phyloP scores from a whole-genome alignment of 1,284 basidiomycete species.

The Ganoderma lucidum region DNA sequence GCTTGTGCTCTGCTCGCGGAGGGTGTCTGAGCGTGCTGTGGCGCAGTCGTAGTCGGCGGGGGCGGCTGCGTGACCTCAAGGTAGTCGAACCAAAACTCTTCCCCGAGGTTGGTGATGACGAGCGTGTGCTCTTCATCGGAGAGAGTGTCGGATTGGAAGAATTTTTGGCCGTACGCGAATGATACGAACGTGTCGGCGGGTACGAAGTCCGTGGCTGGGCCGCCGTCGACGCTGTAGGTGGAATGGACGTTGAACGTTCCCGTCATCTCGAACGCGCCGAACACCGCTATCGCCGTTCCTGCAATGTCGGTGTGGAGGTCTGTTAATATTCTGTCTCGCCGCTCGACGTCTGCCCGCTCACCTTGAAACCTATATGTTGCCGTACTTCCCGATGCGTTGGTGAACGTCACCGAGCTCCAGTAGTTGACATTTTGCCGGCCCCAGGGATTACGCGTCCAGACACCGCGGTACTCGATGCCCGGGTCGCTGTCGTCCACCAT shows the following conservation, averaged over 20 bases:
- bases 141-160: background rate
- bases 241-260: slow-evolving; percentile 12
- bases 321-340: background rate
- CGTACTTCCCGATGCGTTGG: slow-evolving; percentile 11
- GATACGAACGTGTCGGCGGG: slow-evolving; percentile 2
- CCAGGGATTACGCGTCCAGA: slow-evolving; percentile 10
- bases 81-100: background rate
- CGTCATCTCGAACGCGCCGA: slow-evolving; percentile 9
- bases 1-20: background rate
- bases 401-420: slow-evolving; percentile 16
- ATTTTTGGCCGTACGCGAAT: background rate
- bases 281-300: slow-evolving; percentile 2
- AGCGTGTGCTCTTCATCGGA: slow-evolving; percentile 9
- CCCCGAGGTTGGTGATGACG: background rate
- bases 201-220: background rate
- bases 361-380: slow-evolving; percentile 13
- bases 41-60: background rate
- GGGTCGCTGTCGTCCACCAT: slow-evolving; percentile 2
- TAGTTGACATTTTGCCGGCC: slow-evolving; percentile 10
- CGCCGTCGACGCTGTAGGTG: slow-evolving; percentile 9
- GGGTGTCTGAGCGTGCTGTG: background rate
- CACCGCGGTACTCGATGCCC: background rate
- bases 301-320: background rate
- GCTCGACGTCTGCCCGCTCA: background rate
- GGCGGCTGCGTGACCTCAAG: background rate